A percentile compares a stretch with the other conserved stretches of the same genome.
These are phyloP conservation scores for Pythium rhizo-oryzae DNA, from an alignment of 352 stramenopile species.

Conservation along the genomic window DNA sequence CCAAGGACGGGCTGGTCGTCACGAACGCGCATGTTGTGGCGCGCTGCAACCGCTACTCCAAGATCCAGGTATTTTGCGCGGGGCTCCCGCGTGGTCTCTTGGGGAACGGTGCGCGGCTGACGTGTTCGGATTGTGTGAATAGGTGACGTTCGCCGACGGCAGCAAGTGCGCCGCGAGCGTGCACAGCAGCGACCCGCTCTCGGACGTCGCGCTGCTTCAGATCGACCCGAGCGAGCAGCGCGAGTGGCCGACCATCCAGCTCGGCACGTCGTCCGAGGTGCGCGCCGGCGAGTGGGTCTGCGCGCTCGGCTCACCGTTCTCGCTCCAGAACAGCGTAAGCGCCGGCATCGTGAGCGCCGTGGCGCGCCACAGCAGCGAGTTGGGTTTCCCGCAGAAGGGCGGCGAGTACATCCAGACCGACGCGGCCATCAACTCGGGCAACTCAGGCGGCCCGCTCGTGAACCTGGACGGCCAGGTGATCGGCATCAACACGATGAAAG, in stretches of 20 bases:
- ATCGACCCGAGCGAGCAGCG: conserved; percentile 60
- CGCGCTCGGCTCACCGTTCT: conserved; percentile 92
- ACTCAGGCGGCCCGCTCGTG: conserved; percentile 93
- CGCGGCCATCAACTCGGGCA: conserved; percentile 93
- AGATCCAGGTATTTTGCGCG: no score
- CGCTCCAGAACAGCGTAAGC: conserved; percentile 91
- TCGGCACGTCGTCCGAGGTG: conserved; percentile 75
- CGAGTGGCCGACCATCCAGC: conserved; percentile 70
- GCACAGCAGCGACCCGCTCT: conserved; percentile 85
- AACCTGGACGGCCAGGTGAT: conserved; percentile 94
- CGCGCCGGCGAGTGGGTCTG: conserved; percentile 93
- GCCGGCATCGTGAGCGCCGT: conserved; percentile 92
- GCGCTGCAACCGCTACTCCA: conserved; percentile 77
- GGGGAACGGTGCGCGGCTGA: no score
- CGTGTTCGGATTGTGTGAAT: no score
- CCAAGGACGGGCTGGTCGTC: conserved; percentile 84
- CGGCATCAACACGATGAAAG: conserved; percentile 95
- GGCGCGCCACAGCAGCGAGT: conserved; percentile 86
- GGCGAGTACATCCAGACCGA: conserved; percentile 95
- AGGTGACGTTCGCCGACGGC: conserved; percentile 86
- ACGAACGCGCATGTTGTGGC: conserved; percentile 94
- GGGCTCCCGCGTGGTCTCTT: no score
- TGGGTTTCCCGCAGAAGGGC: conserved; percentile 79
- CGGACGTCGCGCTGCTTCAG: conserved; percentile 92
- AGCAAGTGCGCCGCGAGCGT: conserved; percentile 77